Percentiles rank a stretch among this genome's conserved stretches.
These are phyloP conservation scores for Exophiala viscosa DNA, from an alignment of 2,329 filamentous ascomycete species.

Conservation along the genomic window DNA sequence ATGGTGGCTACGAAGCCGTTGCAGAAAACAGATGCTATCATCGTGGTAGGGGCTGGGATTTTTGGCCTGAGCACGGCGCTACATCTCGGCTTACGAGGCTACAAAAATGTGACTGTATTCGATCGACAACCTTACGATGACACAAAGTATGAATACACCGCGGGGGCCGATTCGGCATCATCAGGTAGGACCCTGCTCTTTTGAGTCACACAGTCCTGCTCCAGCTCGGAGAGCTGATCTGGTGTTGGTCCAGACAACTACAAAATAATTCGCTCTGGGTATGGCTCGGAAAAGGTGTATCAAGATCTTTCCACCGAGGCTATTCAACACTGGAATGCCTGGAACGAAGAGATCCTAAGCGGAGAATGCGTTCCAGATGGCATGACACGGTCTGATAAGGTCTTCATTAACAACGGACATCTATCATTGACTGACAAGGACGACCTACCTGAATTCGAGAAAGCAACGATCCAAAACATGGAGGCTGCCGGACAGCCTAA, in stretches of 20 bases:
- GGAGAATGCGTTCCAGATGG: conserved; percentile 35
- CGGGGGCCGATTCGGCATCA: conserved; percentile 45
- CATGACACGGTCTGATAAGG: conserved; percentile 35
- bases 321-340: conserved; percentile 41
- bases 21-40: conserved; percentile 1
- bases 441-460: conserved; percentile 33
- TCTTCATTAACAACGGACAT: conserved; percentile 42
- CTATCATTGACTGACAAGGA: conserved; percentile 11
- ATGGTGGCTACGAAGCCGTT: too few relatives aligned
- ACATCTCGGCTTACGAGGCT: conserved; percentile 39
- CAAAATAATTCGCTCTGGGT: conserved; percentile 38
- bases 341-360: conserved; percentile 42
- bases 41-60: conserved; percentile 52
- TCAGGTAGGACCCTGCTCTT: conserved; percentile 23
- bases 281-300: conserved; percentile 45
- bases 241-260: not conserved
- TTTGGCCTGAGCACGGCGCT: conserved; percentile 49
- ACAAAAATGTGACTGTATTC: conserved; percentile 47
- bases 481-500: conserved; percentile 33
- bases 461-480: conserved; percentile 37
- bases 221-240: too few relatives aligned
- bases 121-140: conserved; percentile 46
- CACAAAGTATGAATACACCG: conserved; percentile 39
- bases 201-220: too few relatives aligned
- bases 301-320: conserved; percentile 46